These are phyloP conservation scores for Solanum hybrid DNA, from an alignment of 305 asterid genomes.

Conservation along the genomic window DNA sequence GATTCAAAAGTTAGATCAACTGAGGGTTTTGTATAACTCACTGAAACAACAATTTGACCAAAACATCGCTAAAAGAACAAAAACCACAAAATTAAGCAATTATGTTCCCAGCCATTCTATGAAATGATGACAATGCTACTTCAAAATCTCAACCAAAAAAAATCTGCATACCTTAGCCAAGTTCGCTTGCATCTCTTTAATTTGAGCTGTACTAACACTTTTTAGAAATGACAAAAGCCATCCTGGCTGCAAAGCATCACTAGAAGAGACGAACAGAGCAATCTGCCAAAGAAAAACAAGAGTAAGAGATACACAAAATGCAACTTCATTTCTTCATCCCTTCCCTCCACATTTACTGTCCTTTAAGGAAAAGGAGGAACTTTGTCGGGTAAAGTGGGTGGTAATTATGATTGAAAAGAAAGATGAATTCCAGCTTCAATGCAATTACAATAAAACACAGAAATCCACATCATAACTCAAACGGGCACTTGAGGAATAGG, in stretches of 20 bases:
- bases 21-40: background rate
- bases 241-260: constrained; percentile 70
- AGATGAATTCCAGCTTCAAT: background rate
- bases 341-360: background rate
- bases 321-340: background rate
- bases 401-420: background rate
- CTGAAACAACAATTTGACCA: background rate
- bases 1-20: background rate
- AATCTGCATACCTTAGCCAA: constrained; percentile 66
- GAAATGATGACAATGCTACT: background rate
- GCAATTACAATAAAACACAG: background rate
- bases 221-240: constrained; percentile 65
- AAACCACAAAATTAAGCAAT: background rate
- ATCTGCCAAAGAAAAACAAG: constrained; percentile 45
- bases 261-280: constrained; percentile 75
- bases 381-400: background rate
- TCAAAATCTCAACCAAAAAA: background rate
- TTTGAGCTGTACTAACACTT: constrained; percentile 53
- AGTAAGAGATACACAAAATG: background rate
- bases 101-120: background rate
- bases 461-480: background rate
- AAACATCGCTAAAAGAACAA: background rate
- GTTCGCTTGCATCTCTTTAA: constrained; percentile 52
- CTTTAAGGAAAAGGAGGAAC: background rate
- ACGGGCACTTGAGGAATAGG: background rate